Evolutionary conservation across 345 rosid genomes (phyloP).

Genomic region (Acer yangbiense): DNA sequence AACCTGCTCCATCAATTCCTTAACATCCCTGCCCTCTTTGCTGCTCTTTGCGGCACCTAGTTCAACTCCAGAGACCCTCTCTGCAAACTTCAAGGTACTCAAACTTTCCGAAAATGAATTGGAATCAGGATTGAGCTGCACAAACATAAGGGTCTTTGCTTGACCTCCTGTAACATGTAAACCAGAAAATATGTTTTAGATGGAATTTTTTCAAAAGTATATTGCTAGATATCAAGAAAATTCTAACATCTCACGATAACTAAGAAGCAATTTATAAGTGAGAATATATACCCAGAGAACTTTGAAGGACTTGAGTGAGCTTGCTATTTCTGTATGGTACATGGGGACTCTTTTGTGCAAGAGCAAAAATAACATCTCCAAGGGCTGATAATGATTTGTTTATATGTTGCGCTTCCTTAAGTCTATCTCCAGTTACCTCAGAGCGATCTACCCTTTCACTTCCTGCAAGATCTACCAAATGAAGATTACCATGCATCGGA

Average conservation of each 20-base stretch:
- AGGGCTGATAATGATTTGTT: constrained; percentile 92
- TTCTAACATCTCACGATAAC: not conserved
- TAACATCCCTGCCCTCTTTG: constrained; percentile 82
- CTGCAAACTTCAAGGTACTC: constrained; percentile 96
- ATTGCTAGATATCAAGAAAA: not conserved
- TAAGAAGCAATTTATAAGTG: not conserved
- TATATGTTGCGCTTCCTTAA: constrained; percentile 95
- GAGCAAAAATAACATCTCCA: constrained; percentile 92
- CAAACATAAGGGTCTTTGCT: constrained; percentile 96
- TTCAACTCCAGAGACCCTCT: constrained; percentile 94
- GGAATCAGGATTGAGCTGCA: constrained; percentile 91
- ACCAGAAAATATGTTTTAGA: constrained; percentile 14
- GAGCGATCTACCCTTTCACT: constrained; percentile 97
- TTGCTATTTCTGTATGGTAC: constrained; percentile 98
- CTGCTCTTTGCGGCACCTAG: constrained; percentile 89
- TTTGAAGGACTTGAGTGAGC: constrained; percentile 93
- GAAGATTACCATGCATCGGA: constrained; percentile 69
- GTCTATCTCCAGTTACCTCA: constrained; percentile 86
- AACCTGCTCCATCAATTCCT: constrained; percentile 92
- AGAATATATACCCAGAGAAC: constrained; percentile 60
- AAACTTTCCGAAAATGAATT: constrained; percentile 71
- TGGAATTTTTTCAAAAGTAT: not conserved
- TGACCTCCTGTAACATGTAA: constrained; percentile 66
- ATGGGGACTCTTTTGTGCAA: constrained; percentile 83
- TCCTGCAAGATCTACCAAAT: constrained; percentile 96